Base-by-base conservation (phyloP, 441 rosid genomes). In the Pelargonium exstipulatum region DNA sequence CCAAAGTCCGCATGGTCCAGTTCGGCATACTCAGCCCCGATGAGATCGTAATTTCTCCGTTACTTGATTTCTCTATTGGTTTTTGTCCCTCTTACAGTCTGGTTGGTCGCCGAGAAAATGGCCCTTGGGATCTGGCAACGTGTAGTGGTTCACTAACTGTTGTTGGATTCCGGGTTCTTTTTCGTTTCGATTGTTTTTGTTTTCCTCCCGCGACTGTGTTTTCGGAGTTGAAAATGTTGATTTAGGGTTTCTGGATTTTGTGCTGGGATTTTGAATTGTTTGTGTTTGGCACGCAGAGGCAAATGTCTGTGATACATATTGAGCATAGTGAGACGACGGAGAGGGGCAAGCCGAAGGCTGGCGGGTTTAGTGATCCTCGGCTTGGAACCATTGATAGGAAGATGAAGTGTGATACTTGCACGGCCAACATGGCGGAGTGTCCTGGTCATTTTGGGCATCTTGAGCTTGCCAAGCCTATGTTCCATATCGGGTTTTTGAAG, bases 401-500 rank as follows among this genome's bases (percentile, higher is more conserved):
- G 78, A 72, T 85, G 79, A 92, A 92, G 87, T 95, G 98, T 10
- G 98, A 92, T 62, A 95, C 96, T 9, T 95, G 99, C 69, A 87
- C 88, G 5, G 99, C 97, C 0, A 92, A 84, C 77, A 92, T 95
- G 99, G 99, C 96, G 0, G 99, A 92, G 80, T 95, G 99, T 63
- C 94, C 98, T 0, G 99, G 99, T 1, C 99, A 92, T 73, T 95
- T 95, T 77, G 98, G 99, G 46, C 97, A 90, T 71, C 78, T 92
- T 69, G 99, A 95, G 90, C 93, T 95, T 9, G 99, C 99, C 2
- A 95, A 95, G 87, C 99, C 99, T 0, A 92, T 95, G 99, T 95
- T 80, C 62, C 99, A 95, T 76, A 89, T 92, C 0, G 99, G 99
- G 12, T 95, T 95, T 73, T 20, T 92, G 87, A 95, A 95, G 88